Evolutionary conservation across 805 yeast species (phyloP).

Genomic region (Spathaspora sp.): DNA sequence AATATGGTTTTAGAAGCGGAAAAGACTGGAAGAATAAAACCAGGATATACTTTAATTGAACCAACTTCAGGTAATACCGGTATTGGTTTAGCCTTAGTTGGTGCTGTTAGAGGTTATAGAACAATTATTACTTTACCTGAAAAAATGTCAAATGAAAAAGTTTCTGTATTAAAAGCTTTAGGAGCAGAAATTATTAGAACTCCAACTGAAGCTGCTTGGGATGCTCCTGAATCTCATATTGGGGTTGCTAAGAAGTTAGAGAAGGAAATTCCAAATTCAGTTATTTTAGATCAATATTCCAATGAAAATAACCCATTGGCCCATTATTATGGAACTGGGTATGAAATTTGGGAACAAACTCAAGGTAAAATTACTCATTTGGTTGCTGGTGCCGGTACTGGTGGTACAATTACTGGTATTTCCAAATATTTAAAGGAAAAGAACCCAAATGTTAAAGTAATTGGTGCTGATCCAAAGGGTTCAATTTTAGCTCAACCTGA

Average conservation of each 20-base stretch:
- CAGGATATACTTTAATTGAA: slow-evolving; percentile 82
- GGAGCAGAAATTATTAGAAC: slow-evolving; percentile 92
- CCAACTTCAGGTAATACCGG: slow-evolving; percentile 93
- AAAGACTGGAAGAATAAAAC: slow-evolving; percentile 69
- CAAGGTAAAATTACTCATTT: slow-evolving; percentile 66
- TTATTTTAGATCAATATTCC: slow-evolving; percentile 79
- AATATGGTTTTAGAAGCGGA: slow-evolving; percentile 87
- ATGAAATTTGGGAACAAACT: slow-evolving; percentile 80
- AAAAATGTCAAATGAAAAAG: slow-evolving; percentile 90
- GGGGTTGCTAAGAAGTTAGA: slow-evolving; percentile 82
- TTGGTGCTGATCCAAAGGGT: slow-evolving; percentile 86
- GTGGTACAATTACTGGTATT: slow-evolving; percentile 96
- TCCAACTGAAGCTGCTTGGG: slow-evolving; percentile 92
- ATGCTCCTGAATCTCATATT: slow-evolving; percentile 85
- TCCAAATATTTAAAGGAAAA: slow-evolving; percentile 72
- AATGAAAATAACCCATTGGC: slow-evolving; percentile 79
- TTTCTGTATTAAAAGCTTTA: slow-evolving; percentile 78
- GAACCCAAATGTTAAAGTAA: slow-evolving; percentile 55
- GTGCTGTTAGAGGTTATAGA: slow-evolving; percentile 83
- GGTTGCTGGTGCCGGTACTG: slow-evolving; percentile 93
- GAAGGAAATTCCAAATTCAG: slow-evolving; percentile 79
- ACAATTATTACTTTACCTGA: slow-evolving; percentile 87
- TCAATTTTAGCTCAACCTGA: slow-evolving; percentile 82
- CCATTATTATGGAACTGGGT: slow-evolving; percentile 81
- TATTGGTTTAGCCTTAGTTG: slow-evolving; percentile 82